A percentile compares a stretch with the other conserved stretches of the same genome.
Evolutionary conservation across 495 filamentous ascomycete species (phyloP).

Genomic region (Daldinia bambusicola): DNA sequence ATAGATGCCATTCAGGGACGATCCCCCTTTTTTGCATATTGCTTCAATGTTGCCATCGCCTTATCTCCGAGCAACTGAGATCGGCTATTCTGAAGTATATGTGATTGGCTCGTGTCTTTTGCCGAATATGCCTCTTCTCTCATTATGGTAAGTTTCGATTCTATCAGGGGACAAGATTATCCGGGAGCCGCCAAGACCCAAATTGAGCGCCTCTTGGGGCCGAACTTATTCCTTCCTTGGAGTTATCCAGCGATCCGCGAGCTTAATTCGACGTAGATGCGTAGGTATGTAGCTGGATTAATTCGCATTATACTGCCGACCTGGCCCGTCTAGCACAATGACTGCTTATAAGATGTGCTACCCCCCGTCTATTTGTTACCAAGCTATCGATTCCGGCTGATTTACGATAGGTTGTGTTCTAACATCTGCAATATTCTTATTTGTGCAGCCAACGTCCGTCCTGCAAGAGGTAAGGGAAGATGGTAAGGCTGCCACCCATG

Average conservation of each 20-base stretch:
- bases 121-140: neutral
- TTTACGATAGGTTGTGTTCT: neutral
- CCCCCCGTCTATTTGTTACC: neutral
- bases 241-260: slow-evolving; percentile 13
- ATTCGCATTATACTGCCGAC: neutral
- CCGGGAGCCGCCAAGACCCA: slow-evolving; percentile 11
- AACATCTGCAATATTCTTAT: neutral
- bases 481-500: neutral
- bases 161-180: neutral
- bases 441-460: neutral
- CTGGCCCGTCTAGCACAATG: neutral
- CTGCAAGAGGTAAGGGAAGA: neutral
- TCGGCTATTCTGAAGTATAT: neutral
- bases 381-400: neutral
- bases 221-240: slow-evolving; percentile 10
- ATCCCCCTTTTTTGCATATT: neutral
- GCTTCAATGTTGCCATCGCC: neutral
- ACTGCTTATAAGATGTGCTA: neutral
- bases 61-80: neutral
- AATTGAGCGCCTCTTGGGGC: slow-evolving; percentile 21
- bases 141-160: neutral
- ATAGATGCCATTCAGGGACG: neutral
- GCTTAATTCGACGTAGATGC: slow-evolving; percentile 36
- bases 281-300: neutral
- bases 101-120: neutral